These are phyloP conservation scores for Trametopsis cervina DNA, from an alignment of 768 basidiomycete species.

Conservation along the genomic window DNA sequence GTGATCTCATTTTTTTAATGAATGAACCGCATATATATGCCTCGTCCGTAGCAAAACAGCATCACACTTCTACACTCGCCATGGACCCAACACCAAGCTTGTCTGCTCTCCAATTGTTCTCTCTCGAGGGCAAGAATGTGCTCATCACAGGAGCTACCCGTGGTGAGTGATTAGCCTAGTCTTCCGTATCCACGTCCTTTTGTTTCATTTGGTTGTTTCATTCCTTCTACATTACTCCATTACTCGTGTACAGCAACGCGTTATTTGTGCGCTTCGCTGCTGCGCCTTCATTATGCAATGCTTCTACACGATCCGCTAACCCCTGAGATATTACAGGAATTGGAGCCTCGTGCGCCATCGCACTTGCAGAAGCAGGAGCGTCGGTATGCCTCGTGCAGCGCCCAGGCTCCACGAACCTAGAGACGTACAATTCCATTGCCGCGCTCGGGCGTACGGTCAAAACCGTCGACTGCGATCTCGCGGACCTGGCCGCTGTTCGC, in stretches of 20 bases:
- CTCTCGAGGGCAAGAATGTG: constrained; percentile 56
- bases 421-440: constrained; percentile 31
- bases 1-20: background rate
- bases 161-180: constrained; percentile 33
- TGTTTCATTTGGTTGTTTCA: too few relatives aligned
- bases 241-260: too few relatives aligned
- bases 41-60: too few relatives aligned
- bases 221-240: too few relatives aligned
- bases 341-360: constrained; percentile 47
- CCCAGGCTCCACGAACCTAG: constrained; percentile 26
- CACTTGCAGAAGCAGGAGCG: constrained; percentile 49
- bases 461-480: constrained; percentile 52
- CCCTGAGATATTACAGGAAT: constrained; percentile 32
- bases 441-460: constrained; percentile 29
- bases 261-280: too few relatives aligned
- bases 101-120: constrained; percentile 54
- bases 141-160: constrained; percentile 79
- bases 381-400: constrained; percentile 42
- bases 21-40: too few relatives aligned
- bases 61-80: constrained; percentile 6
- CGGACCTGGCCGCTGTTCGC: constrained; percentile 41
- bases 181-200: background rate
- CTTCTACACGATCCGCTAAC: background rate
- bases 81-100: constrained; percentile 50
- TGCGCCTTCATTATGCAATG: background rate